phyloP scores from a whole-genome alignment of 768 basidiomycete genomes.

The Suillus discolor region DNA sequence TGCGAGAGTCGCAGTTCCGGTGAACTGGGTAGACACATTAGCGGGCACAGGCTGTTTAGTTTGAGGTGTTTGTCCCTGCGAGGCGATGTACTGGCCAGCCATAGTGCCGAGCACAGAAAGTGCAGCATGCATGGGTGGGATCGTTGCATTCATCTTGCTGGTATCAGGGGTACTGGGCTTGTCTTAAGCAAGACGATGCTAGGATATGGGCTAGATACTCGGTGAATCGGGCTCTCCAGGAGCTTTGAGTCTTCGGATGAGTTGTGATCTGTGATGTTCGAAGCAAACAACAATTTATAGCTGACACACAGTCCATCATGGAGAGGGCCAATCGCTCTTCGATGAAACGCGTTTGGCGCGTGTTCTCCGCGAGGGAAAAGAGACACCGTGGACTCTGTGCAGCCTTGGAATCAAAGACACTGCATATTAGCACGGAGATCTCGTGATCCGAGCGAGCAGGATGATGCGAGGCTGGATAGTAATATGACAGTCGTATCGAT shows the following conservation, averaged over 20 bases:
- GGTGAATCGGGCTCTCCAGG: constrained; percentile 30
- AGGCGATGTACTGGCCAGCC: constrained; percentile 38
- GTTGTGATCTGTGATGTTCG: constrained; percentile 33
- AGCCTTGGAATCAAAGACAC: background rate
- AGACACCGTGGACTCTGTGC: constrained; percentile 16
- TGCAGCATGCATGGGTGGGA: constrained; percentile 38
- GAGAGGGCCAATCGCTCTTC: constrained; percentile 13
- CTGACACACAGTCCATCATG: constrained; percentile 14
- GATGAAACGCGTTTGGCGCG: constrained; percentile 30
- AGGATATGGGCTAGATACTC: constrained; percentile 10
- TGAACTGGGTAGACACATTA: constrained; percentile 15
- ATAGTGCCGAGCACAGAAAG: constrained; percentile 38
- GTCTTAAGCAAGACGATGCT: constrained; percentile 14
- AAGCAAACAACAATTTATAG: constrained; percentile 28
- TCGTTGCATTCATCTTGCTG: constrained; percentile 27
- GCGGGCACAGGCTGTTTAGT: constrained; percentile 23
- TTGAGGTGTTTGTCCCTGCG: constrained; percentile 28
- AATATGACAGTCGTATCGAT: background rate
- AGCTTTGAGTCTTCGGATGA: constrained; percentile 36
- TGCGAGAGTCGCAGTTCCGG: constrained; percentile 31
- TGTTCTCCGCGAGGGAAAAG: constrained; percentile 33
- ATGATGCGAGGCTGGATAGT: background rate
- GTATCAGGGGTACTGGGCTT: constrained; percentile 16
- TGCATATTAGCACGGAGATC: background rate
- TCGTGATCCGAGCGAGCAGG: constrained; percentile 5